phyloP scores from a whole-genome alignment of 1,284 basidiomycete species.

The Cutaneotrichosporon cyanovorans region DNA sequence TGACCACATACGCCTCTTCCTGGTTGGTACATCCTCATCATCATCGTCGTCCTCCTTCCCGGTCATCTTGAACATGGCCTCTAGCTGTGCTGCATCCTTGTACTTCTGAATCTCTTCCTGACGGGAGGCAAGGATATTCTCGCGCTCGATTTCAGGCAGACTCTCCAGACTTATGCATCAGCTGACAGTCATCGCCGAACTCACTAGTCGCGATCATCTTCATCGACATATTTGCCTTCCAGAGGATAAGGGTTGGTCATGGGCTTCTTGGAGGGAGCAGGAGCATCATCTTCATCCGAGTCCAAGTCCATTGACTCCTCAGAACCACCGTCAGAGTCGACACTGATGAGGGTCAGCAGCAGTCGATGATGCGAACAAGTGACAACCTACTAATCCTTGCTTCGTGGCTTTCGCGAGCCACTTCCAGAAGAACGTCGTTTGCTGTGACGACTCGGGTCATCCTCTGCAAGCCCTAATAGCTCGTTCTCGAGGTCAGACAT shows the following conservation, averaged over 20 bases:
- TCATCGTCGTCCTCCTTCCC: slow-evolving; percentile 43
- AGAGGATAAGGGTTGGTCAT: slow-evolving; percentile 69
- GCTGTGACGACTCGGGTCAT: slow-evolving; percentile 29
- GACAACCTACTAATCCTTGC: slow-evolving; percentile 21
- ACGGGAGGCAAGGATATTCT: slow-evolving; percentile 71
- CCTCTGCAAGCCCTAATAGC: slow-evolving; percentile 45
- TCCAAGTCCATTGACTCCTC: slow-evolving; percentile 39
- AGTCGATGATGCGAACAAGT: background rate
- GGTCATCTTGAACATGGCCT: slow-evolving; percentile 59
- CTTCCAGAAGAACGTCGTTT: slow-evolving; percentile 30
- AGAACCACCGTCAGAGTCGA: slow-evolving; percentile 23
- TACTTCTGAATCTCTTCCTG: slow-evolving; percentile 71
- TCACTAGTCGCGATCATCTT: slow-evolving; percentile 70
- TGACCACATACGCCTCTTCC: slow-evolving; percentile 51
- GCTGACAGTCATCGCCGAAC: slow-evolving; percentile 27
- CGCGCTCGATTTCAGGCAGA: slow-evolving; percentile 80
- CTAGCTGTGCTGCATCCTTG: slow-evolving; percentile 64
- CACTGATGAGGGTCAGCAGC: slow-evolving; percentile 7
- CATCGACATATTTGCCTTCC: slow-evolving; percentile 81
- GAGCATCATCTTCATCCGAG: slow-evolving; percentile 26
- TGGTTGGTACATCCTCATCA: slow-evolving; percentile 26
- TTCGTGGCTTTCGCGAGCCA: slow-evolving; percentile 25
- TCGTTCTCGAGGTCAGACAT: slow-evolving; percentile 46
- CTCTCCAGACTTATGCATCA: slow-evolving; percentile 56
- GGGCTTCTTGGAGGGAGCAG: slow-evolving; percentile 1